Base-by-base conservation (phyloP, 805 yeast genomes). In the Candida quercuum region DNA sequence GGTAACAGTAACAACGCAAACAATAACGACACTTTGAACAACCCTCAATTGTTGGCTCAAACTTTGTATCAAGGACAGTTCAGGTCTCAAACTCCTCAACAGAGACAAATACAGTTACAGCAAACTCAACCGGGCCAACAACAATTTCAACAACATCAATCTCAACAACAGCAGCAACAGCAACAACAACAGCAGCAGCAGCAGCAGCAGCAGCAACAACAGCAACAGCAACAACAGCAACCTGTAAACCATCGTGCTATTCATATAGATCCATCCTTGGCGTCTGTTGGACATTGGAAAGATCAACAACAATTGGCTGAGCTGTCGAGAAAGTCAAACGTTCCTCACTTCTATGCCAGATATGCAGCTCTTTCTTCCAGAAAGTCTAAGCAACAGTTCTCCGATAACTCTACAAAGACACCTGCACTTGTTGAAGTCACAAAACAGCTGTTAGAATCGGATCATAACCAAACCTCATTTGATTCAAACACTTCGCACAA, bases 271-370 rank as follows among this genome's bases (percentile, higher is more conserved):
- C 55, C 52, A 33, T 26, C 53, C 20, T 49, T 52, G 39, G 54
- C 56, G 43, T 59, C 45, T 32, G 64, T 80, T 3, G 49, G 68
- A 8, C 71, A 72, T 50, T 86, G 95, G 95, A 83, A 79, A 58
- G 89, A 84, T 56, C 95, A 86, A 61, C 63, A 68, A 33, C 87
- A 80, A 55, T 68, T 87, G 41, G 81, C 78, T 21, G 86, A 78
- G 44, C 59, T 82, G 34, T 81, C 93, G 5, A 74, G 93, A 57
- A 72, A 67, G 43, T 72, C 85, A 22, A 76, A 73, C 49, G 59
- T 74, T 19, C 85, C 94, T 4, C 95, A 86, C 61, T 80, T 72
- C 53, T 86, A 85, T 62, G 96, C 96, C 4, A 72, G 95, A 41
- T 78, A 78, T 45, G 88, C 87, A 21, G 95, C 95, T 6, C 66